Evolutionary conservation across 1,284 basidiomycete genomes (phyloP).

Genomic region (Trichosporon faecale): DNA sequence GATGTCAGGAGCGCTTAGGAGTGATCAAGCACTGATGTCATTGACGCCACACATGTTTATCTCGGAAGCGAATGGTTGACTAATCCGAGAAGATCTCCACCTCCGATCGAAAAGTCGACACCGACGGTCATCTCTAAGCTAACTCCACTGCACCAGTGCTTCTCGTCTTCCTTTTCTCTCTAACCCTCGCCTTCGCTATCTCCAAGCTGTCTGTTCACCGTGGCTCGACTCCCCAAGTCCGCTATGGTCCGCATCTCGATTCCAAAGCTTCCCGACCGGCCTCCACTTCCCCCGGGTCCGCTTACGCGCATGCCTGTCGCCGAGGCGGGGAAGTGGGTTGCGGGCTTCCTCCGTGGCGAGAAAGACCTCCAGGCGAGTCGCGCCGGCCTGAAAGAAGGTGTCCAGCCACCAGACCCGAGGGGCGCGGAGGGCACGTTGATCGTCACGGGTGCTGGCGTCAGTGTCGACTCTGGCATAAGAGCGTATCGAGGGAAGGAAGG

Average conservation of each 20-base stretch:
- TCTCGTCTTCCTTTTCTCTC: background rate
- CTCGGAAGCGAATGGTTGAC: conserved; percentile 6
- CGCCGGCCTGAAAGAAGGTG: background rate
- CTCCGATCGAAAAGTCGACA: background rate
- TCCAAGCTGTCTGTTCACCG: no score
- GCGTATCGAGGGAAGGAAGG: conserved; percentile 82
- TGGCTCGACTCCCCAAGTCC: no score
- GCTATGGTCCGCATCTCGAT: conserved; percentile 63
- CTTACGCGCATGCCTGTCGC: conserved; percentile 53
- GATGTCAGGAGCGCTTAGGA: background rate
- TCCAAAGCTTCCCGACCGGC: conserved; percentile 66
- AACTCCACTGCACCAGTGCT: background rate
- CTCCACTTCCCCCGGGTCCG: conserved; percentile 52
- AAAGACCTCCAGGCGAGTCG: background rate
- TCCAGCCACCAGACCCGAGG: conserved; percentile 33
- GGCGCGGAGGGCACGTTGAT: conserved; percentile 64
- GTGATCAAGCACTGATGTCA: background rate
- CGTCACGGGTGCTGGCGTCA: conserved; percentile 85
- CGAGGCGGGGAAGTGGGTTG: conserved; percentile 64
- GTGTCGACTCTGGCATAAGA: conserved; percentile 85
- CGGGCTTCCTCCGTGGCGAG: conserved; percentile 58
- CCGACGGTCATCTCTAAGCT: background rate
- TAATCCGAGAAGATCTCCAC: background rate
- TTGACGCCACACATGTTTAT: background rate
- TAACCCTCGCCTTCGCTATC: background rate